phyloP scores from a whole-genome alignment of 352 stramenopile genomes.

The Globisporangium apiculatum region DNA sequence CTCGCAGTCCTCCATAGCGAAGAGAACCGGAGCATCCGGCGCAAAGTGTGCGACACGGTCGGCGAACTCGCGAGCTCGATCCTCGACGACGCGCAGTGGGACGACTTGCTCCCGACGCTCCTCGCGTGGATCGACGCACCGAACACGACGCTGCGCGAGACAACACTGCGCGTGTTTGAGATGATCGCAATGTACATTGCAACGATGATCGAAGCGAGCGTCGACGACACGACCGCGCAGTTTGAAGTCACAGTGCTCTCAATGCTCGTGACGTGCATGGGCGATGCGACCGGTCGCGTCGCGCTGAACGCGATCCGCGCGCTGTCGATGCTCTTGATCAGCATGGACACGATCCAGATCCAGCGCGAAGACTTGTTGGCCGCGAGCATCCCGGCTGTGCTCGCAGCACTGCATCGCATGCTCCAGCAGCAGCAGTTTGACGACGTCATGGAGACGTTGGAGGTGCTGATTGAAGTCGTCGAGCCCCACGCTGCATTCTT shows the following conservation, averaged over 20 bases:
- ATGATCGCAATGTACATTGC: constrained; percentile 78
- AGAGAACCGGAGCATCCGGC: constrained; percentile 66
- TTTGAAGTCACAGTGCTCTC: constrained; percentile 49
- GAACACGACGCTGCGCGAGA: constrained; percentile 54
- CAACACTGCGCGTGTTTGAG: constrained; percentile 66
- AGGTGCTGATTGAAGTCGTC: constrained; percentile 76
- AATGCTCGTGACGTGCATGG: constrained; percentile 42
- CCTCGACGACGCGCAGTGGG: constrained; percentile 76
- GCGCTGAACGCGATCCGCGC: constrained; percentile 66
- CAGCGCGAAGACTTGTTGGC: constrained; percentile 44
- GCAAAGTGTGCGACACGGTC: constrained; percentile 81
- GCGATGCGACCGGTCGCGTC: constrained; percentile 45
- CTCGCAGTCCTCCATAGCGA: constrained; percentile 55
- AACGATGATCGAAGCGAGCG: constrained; percentile 32
- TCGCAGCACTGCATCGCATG: constrained; percentile 45
- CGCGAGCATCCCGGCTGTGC: constrained; percentile 41
- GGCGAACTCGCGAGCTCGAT: constrained; percentile 74
- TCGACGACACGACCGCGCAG: constrained; percentile 13
- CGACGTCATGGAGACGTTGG: constrained; percentile 70
- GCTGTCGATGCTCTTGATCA: constrained; percentile 67
- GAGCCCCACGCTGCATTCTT: constrained; percentile 71
- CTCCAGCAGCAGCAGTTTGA: constrained; percentile 48
- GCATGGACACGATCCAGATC: constrained; percentile 56
- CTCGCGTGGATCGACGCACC: constrained; percentile 46
- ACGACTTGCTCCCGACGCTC: constrained; percentile 61